Conservation (phyloP, 139 green algal species). For the Pseudopediastrum boryanum region DNA sequence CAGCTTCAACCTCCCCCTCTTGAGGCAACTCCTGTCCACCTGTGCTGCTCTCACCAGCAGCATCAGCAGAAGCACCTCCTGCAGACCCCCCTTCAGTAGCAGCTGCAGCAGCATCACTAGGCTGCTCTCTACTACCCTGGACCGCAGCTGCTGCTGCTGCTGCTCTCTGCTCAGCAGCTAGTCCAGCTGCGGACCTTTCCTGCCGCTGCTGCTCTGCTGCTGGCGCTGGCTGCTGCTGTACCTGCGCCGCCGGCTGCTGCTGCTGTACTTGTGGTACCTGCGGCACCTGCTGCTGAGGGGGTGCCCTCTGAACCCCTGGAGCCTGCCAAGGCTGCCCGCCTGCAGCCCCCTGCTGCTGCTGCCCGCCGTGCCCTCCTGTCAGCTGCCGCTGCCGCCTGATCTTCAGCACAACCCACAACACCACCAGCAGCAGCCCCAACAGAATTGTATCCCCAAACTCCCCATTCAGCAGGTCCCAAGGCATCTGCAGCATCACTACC, state of each 20-base stretch:
- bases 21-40: too few species aligned
- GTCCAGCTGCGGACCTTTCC: neutral
- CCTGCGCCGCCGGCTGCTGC: neutral
- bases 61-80: too few species aligned
- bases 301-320: constrained; percentile 9
- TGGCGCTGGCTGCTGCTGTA: neutral
- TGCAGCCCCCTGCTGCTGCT: neutral
- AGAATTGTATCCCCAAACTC: constrained; percentile 33
- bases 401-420: constrained; percentile 34
- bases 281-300: constrained; percentile 16
- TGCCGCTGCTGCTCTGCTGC: neutral
- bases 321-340: neutral
- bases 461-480: neutral
- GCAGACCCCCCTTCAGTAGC: too few species aligned
- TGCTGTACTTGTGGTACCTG: neutral
- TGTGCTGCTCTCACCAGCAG: too few species aligned
- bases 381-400: constrained; percentile 34
- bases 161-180: too few species aligned
- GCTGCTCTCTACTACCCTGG: too few species aligned
- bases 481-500: neutral
- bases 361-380: constrained; percentile 8
- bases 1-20: too few species aligned
- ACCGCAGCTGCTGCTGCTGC: too few species aligned
- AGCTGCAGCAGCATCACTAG: too few species aligned
- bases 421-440: constrained; percentile 26